Evolutionary conservation across 73 alveolate genomes (phyloP).

Genomic region (Paramecium tetraurelia): DNA sequence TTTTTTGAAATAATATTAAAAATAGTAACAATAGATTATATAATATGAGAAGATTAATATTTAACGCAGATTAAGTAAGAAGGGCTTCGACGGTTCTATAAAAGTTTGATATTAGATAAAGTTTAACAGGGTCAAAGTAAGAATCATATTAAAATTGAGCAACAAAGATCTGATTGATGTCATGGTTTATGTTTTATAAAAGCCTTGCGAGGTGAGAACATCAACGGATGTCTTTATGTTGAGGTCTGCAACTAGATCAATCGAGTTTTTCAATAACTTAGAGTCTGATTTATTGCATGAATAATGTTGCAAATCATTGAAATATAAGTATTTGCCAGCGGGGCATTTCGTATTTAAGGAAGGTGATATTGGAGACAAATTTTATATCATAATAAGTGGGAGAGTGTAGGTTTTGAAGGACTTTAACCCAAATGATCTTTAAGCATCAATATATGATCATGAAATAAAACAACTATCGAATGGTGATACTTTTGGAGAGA

Average conservation of each 20-base stretch:
- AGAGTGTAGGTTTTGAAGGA: background rate
- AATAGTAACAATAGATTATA: background rate
- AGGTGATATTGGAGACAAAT: constrained; percentile 31
- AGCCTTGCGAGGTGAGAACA: background rate
- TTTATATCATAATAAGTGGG: constrained; percentile 4
- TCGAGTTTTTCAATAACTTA: background rate
- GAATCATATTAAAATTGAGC: background rate
- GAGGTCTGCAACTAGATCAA: constrained; percentile 4
- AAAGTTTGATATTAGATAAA: background rate
- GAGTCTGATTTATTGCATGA: constrained; percentile 6
- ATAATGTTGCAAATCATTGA: constrained; percentile 5
- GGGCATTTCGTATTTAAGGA: constrained; percentile 1
- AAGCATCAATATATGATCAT: constrained; percentile 5
- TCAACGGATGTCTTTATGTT: background rate
- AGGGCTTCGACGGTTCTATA: background rate
- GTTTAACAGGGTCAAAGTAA: background rate
- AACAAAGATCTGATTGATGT: background rate
- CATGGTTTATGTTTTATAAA: background rate
- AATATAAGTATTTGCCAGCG: background rate
- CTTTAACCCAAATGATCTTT: background rate
- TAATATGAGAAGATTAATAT: background rate
- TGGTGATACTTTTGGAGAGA: constrained; percentile 35
- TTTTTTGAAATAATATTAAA: background rate
- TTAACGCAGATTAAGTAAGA: constrained; percentile 28
- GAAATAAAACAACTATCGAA: background rate